phyloP scores from a whole-genome alignment of 208 protist species.

The Acanthamoeba castellanii region DNA sequence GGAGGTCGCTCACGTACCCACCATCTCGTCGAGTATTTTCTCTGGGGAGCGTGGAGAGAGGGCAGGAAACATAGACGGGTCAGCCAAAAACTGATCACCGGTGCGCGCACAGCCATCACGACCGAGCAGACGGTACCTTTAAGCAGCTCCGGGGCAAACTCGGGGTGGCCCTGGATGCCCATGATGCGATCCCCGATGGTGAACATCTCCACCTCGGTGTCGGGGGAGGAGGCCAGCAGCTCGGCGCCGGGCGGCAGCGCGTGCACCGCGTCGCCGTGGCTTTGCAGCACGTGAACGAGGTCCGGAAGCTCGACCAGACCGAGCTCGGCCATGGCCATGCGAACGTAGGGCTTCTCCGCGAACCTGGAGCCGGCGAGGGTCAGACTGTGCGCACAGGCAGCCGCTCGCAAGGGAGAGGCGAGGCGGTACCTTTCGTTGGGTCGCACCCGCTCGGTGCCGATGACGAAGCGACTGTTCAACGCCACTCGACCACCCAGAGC shows the following conservation, averaged over 20 bases:
- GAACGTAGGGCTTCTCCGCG: not conserved
- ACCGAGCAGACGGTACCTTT: not conserved
- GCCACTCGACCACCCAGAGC: slow-evolving; percentile 1
- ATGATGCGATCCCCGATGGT: slow-evolving; percentile 11
- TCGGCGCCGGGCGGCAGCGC: not conserved
- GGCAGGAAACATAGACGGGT: no score
- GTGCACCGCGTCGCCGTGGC: slow-evolving; percentile 21
- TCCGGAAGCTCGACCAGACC: not conserved
- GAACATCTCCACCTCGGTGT: not conserved
- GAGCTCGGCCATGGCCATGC: not conserved
- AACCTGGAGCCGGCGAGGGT: no score
- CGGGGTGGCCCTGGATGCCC: not conserved
- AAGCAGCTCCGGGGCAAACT: not conserved
- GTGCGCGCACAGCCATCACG: no score
- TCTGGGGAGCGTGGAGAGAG: not conserved
- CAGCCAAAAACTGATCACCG: no score
- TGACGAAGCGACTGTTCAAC: not conserved
- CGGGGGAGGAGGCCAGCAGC: slow-evolving; percentile 41
- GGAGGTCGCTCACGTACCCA: not conserved
- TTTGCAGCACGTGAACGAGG: not conserved
- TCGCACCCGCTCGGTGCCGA: not conserved
- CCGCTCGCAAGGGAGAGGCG: not conserved
- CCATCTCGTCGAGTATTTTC: not conserved
- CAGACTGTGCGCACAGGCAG: no score
- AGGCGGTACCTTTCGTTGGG: not conserved